phyloP scores from a whole-genome alignment of 140 eudicot species.

The Flaveria floridana region DNA sequence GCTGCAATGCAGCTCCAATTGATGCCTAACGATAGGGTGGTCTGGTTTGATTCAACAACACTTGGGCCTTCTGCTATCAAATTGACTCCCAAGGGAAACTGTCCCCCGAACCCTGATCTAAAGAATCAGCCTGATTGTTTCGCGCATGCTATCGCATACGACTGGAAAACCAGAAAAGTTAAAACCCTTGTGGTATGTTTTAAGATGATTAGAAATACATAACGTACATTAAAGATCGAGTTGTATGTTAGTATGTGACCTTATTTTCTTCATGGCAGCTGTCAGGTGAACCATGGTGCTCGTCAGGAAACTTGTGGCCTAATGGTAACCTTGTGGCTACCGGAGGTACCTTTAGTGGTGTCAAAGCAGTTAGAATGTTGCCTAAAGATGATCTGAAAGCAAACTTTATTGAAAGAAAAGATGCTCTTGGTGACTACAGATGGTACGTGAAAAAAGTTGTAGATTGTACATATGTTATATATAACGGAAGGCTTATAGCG shows the following conservation, averaged over 20 bases:
- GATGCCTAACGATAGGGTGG: slow-evolving; percentile 57
- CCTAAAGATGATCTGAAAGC: slow-evolving; percentile 35
- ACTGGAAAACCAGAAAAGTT: slow-evolving; percentile 30
- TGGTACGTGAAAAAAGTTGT: slow-evolving; percentile 43
- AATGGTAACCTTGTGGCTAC: slow-evolving; percentile 61
- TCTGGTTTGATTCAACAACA: slow-evolving; percentile 63
- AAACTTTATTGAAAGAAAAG: slow-evolving; percentile 41
- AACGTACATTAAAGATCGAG: too few relatives aligned
- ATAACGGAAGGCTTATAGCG: too few relatives aligned
- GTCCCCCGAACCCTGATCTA: slow-evolving; percentile 27
- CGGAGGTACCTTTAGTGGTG: slow-evolving; percentile 63
- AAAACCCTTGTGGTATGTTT: slow-evolving; percentile 52
- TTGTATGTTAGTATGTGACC: neutral
- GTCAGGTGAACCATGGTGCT: slow-evolving; percentile 74
- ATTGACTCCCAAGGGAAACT: slow-evolving; percentile 34
- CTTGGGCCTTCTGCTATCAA: slow-evolving; percentile 58
- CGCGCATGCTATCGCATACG: slow-evolving; percentile 62
- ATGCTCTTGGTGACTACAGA: slow-evolving; percentile 47
- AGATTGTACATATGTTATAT: neutral
- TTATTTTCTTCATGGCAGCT: slow-evolving; percentile 35
- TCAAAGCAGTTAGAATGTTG: slow-evolving; percentile 41
- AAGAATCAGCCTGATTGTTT: slow-evolving; percentile 47
- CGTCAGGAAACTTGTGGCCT: slow-evolving; percentile 58
- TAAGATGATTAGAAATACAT: neutral
- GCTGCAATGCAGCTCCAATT: slow-evolving; percentile 80